A percentile compares a stretch with the other conserved stretches of the same genome.
Conservation (phyloP, 108 stramenopile species). For the Skeletonema menzelii region DNA sequence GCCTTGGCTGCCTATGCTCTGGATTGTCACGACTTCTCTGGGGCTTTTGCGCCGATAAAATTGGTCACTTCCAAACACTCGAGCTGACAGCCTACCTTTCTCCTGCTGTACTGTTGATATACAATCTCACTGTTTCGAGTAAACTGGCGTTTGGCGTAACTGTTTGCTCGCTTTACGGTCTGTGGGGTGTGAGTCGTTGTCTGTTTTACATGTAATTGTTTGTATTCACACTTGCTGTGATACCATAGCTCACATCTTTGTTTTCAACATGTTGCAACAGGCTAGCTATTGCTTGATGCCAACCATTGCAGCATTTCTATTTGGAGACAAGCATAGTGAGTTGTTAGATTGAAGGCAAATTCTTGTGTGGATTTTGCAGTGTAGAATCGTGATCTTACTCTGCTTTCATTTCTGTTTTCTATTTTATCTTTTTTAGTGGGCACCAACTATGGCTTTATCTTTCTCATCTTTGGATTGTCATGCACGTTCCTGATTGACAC, state of each 20-base stretch:
- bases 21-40: slow-evolving; percentile 36
- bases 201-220: too few species aligned
- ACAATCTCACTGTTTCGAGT: slow-evolving; percentile 38
- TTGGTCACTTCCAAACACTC: slow-evolving; percentile 41
- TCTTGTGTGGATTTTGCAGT: too few species aligned
- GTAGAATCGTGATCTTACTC: too few species aligned
- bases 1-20: slow-evolving; percentile 39
- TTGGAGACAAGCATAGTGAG: slow-evolving; percentile 16
- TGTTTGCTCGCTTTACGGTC: slow-evolving; percentile 27
- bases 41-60: slow-evolving; percentile 36
- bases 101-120: slow-evolving; percentile 32
- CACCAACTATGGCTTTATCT: slow-evolving; percentile 43
- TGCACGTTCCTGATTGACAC: slow-evolving; percentile 38
- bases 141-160: slow-evolving; percentile 33
- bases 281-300: slow-evolving; percentile 33
- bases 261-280: too few species aligned
- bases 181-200: slow-evolving; percentile 38
- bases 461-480: slow-evolving; percentile 39
- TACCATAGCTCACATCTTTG: too few species aligned
- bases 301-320: slow-evolving; percentile 40
- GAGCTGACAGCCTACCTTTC: slow-evolving; percentile 34
- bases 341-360: too few species aligned
- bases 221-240: too few species aligned
- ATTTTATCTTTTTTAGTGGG: slow-evolving; percentile 14
- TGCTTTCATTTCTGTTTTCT: too few species aligned